These are phyloP conservation scores for Fusarium transvaalense DNA, from an alignment of 2,329 filamentous ascomycete genomes.

Conservation along the genomic window DNA sequence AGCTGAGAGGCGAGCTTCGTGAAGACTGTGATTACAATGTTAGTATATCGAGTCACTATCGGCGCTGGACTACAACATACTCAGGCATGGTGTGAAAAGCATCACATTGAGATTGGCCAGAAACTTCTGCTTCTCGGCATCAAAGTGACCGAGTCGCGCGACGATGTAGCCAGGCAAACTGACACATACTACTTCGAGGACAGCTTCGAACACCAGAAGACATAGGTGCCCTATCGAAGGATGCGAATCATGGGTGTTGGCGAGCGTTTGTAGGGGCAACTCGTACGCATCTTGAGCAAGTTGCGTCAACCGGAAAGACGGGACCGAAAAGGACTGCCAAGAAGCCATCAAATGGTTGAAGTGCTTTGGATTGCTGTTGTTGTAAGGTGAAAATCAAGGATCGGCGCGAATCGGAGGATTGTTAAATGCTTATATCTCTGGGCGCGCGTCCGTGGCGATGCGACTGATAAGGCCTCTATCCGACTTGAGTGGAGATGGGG, in stretches of 20 bases:
- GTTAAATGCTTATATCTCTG: constrained; percentile 24
- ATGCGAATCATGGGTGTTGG: constrained; percentile 65
- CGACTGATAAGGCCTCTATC: constrained; percentile 22
- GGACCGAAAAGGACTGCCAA: constrained; percentile 55
- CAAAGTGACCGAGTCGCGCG: constrained; percentile 90
- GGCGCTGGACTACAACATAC: constrained; percentile 60
- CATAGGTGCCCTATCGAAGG: constrained; percentile 77
- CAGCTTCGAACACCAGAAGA: constrained; percentile 92
- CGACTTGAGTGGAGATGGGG: constrained; percentile 1
- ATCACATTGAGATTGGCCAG: constrained; percentile 95
- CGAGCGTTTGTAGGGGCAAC: constrained; percentile 57
- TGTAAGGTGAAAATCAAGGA: constrained; percentile 10
- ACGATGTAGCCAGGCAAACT: constrained; percentile 94
- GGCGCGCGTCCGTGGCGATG: constrained; percentile 14
- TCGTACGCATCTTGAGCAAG: constrained; percentile 57
- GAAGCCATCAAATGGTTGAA: constrained; percentile 53
- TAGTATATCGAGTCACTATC: constrained; percentile 35
- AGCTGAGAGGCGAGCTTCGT: constrained; percentile 96
- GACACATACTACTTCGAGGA: constrained; percentile 95
- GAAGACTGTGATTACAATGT: constrained; percentile 73
- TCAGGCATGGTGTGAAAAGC: constrained; percentile 96
- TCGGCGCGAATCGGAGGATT: constrained; percentile 29
- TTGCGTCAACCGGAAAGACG: constrained; percentile 60
- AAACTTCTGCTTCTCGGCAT: constrained; percentile 96
- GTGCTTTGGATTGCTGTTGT: constrained; percentile 12